phyloP scores from a whole-genome alignment of 2,329 filamentous ascomycete genomes.

The Truncatella angustata region DNA sequence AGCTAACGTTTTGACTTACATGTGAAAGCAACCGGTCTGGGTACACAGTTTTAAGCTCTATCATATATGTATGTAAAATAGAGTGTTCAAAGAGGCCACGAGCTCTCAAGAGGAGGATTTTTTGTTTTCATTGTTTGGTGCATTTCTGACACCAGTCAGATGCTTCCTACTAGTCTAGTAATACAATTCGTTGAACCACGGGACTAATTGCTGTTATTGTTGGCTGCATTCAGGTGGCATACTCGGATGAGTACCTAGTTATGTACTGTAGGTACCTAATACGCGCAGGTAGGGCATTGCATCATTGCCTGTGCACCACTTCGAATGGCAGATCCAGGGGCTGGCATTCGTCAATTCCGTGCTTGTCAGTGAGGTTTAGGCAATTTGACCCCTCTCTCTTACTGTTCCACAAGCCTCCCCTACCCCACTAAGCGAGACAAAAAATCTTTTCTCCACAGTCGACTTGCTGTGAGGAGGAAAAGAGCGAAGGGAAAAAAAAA shows the following conservation, averaged over 20 bases:
- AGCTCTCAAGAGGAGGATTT: too few relatives aligned
- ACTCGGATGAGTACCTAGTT: too few relatives aligned
- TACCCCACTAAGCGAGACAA: slow-evolving; percentile 6
- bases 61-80: too few relatives aligned
- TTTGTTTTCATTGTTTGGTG: too few relatives aligned
- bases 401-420: slow-evolving; percentile 6
- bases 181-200: neutral
- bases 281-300: slow-evolving; percentile 8
- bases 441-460: slow-evolving; percentile 3
- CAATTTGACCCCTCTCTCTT: slow-evolving; percentile 4
- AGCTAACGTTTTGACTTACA: too few relatives aligned
- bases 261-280: neutral
- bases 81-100: too few relatives aligned
- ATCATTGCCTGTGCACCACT: slow-evolving; percentile 2
- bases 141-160: too few relatives aligned
- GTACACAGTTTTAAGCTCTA: too few relatives aligned
- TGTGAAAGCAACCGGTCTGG: too few relatives aligned
- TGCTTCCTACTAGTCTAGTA: too few relatives aligned
- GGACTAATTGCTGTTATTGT: neutral
- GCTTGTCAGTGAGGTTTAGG: neutral
- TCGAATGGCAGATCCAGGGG: slow-evolving; percentile 3
- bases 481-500: neutral
- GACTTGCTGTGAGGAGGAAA: neutral
- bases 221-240: neutral
- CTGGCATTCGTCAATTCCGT: slow-evolving; percentile 9